Evolutionary conservation across 257 asterid species (phyloP).

Genomic region (Solanum clarkiae): DNA sequence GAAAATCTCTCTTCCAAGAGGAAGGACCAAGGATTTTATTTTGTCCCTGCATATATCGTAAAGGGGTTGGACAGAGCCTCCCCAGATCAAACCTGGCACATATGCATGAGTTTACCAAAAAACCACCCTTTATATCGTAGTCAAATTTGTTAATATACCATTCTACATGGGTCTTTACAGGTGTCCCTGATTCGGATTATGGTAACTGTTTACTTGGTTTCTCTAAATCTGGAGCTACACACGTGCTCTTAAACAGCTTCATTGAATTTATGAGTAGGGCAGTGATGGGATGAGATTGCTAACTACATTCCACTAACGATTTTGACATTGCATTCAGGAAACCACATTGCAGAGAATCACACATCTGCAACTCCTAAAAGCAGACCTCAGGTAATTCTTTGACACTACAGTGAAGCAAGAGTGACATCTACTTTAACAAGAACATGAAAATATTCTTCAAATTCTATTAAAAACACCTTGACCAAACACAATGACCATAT

Average conservation of each 20-base stretch:
- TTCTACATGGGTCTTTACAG: not conserved
- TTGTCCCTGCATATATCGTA: not conserved
- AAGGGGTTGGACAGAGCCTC: not conserved
- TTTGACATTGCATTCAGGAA: not conserved
- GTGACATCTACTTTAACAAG: not conserved
- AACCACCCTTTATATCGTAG: not conserved
- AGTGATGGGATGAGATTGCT: not conserved
- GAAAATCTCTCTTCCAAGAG: not conserved
- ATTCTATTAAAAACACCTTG: not conserved
- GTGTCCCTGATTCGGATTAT: not conserved
- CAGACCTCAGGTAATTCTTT: not conserved
- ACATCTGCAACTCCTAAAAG: not conserved
- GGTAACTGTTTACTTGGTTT: not conserved
- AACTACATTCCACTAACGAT: not conserved
- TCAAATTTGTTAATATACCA: not conserved
- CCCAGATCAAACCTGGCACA: not conserved
- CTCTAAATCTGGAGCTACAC: not conserved
- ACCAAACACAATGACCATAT: not conserved
- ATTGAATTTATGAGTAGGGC: not conserved
- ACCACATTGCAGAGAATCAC: not conserved
- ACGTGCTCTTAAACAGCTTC: not conserved
- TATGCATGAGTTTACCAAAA: not conserved
- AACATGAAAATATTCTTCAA: not conserved
- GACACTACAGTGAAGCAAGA: not conserved
- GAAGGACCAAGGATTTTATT: not conserved